A percentile compares a stretch with the other conserved stretches of the same genome.
Evolutionary conservation across 2,329 filamentous ascomycete genomes (phyloP).

Genomic region (Raffaelea deltoideospora): DNA sequence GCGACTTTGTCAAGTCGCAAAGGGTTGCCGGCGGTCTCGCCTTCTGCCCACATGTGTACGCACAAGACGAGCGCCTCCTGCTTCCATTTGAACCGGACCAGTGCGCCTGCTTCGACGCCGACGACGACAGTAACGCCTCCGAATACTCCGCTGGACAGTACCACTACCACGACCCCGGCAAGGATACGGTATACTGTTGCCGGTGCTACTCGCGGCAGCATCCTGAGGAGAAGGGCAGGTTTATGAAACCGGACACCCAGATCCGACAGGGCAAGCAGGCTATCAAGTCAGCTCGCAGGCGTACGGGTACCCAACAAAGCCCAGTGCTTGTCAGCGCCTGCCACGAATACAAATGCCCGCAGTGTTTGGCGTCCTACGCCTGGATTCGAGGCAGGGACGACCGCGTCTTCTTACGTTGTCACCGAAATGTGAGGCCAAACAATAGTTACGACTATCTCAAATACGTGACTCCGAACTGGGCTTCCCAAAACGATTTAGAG

Average conservation of each 20-base stretch:
- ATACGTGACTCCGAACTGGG: neutral
- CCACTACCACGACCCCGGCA: neutral
- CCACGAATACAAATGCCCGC: slow-evolving; percentile 1
- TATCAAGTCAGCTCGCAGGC: neutral
- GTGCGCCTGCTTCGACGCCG: slow-evolving; percentile 1
- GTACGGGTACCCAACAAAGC: neutral
- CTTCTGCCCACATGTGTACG: slow-evolving; percentile 1
- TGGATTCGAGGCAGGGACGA: neutral
- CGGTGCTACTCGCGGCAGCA: neutral
- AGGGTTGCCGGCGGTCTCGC: neutral
- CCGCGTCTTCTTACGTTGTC: slow-evolving; percentile 1
- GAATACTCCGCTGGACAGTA: neutral
- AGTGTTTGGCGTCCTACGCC: neutral
- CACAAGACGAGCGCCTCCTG: neutral
- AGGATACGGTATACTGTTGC: neutral
- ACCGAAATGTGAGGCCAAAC: neutral
- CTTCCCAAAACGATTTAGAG: neutral
- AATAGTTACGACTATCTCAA: neutral
- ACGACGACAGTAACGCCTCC: neutral
- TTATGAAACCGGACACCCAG: neutral
- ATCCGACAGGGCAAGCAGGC: neutral
- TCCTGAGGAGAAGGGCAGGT: neutral
- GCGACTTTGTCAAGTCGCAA: neutral
- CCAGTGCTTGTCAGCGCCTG: neutral
- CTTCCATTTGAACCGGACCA: slow-evolving; percentile 1